A percentile compares a stretch with the other conserved stretches of the same genome.
These are phyloP conservation scores for Protomyces macrosporus DNA, from an alignment of 1,139 yeast genomes.

Conservation along the genomic window DNA sequence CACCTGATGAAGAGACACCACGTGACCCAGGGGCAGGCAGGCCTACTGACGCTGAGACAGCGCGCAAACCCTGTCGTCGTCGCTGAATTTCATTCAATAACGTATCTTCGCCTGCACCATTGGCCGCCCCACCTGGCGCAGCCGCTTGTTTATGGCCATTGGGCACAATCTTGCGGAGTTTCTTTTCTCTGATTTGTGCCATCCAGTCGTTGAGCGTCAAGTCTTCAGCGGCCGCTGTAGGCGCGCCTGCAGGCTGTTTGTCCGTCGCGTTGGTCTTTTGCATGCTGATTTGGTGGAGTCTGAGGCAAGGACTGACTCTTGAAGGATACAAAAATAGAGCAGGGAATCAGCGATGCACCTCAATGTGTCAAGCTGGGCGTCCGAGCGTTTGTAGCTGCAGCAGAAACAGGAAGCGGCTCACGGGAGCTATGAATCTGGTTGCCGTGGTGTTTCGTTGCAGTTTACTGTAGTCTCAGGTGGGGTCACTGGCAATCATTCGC, in stretches of 20 bases:
- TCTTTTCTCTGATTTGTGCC: constrained; percentile 21
- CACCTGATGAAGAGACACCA: no score
- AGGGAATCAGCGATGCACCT: no score
- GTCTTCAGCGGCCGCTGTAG: neutral
- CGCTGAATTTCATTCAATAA: constrained; percentile 6
- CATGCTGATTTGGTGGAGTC: neutral
- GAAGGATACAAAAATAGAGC: no score
- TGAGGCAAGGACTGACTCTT: no score
- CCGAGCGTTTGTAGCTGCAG: no score
- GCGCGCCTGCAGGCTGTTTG: neutral
- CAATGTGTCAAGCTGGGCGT: no score
- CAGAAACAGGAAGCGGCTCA: no score
- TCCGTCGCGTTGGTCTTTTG: neutral
- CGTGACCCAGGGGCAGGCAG: no score
- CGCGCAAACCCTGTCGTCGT: constrained; percentile 15
- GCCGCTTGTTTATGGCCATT: constrained; percentile 9
- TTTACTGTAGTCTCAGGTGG: no score
- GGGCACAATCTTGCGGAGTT: constrained; percentile 16
- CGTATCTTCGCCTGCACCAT: neutral
- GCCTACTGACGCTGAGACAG: neutral
- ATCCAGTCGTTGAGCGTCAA: constrained; percentile 19
- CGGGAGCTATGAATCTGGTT: no score
- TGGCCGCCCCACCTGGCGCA: neutral
- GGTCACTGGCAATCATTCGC: no score
- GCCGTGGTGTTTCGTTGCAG: no score